Conservation (phyloP, 352 stramenopile genomes). For the Globisporangium perplexum region DNA sequence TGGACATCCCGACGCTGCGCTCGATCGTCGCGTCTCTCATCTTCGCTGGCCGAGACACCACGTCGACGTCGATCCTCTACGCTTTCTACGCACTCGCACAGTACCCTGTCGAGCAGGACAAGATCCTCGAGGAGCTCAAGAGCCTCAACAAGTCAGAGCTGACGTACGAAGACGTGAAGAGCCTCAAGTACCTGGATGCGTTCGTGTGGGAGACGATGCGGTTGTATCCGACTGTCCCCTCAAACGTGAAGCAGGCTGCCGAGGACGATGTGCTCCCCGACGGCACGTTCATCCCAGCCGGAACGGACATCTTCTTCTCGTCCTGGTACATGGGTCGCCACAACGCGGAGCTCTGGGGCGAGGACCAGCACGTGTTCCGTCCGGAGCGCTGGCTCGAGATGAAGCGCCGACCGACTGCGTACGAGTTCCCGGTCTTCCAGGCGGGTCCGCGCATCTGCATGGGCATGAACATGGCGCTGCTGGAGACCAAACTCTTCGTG, state of each 20-base stretch:
- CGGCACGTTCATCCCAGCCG: slow-evolving; percentile 53
- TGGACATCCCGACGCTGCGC: background rate
- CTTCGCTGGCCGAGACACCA: slow-evolving; percentile 2
- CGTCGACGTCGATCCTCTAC: background rate
- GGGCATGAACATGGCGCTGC: slow-evolving; percentile 63
- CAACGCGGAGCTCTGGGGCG: slow-evolving; percentile 43
- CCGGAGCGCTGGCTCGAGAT: slow-evolving; percentile 68
- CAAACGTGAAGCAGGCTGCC: background rate
- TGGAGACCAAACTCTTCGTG: slow-evolving; percentile 58
- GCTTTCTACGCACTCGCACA: slow-evolving; percentile 62
- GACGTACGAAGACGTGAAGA: slow-evolving; percentile 52
- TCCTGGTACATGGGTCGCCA: slow-evolving; percentile 45
- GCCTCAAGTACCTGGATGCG: slow-evolving; percentile 58
- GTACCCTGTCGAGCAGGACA: slow-evolving; percentile 41
- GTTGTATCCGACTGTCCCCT: background rate
- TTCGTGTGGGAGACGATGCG: slow-evolving; percentile 67
- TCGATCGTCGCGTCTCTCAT: background rate
- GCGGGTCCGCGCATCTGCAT: slow-evolving; percentile 61
- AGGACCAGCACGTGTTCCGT: slow-evolving; percentile 41
- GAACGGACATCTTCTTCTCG: slow-evolving; percentile 51
- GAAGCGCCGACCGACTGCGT: slow-evolving; percentile 43
- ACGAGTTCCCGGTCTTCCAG: slow-evolving; percentile 68
- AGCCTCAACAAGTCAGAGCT: slow-evolving; percentile 9
- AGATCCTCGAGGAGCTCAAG: slow-evolving; percentile 40
- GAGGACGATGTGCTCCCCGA: slow-evolving; percentile 2